Conservation (phyloP, 164 flowering plant species). For the Stephania japonica region DNA sequence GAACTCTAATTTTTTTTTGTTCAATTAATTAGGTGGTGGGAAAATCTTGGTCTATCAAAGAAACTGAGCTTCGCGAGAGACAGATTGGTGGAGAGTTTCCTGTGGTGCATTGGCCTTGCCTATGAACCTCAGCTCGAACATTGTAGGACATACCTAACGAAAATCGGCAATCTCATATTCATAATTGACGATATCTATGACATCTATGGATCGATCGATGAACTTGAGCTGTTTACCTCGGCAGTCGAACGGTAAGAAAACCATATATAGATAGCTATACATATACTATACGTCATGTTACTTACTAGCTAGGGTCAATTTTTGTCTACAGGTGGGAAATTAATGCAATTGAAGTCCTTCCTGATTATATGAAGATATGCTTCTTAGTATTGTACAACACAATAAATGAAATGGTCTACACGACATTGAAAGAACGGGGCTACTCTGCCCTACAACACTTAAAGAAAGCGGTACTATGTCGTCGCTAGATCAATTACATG, state of each 20-base stretch:
- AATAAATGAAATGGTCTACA: slow-evolving; percentile 27
- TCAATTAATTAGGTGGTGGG: slow-evolving; percentile 53
- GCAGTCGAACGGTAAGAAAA: slow-evolving; percentile 26
- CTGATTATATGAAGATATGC: slow-evolving; percentile 40
- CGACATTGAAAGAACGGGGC: slow-evolving; percentile 27
- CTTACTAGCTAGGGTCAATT: neutral
- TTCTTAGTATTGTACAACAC: slow-evolving; percentile 35
- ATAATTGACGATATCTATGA: slow-evolving; percentile 42
- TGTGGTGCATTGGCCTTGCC: slow-evolving; percentile 31
- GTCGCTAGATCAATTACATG: neutral
- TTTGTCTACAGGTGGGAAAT: slow-evolving; percentile 40
- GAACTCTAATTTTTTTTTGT: too few relatives aligned
- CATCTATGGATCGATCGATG: slow-evolving; percentile 34
- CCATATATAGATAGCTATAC: too few relatives aligned
- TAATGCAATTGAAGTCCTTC: slow-evolving; percentile 31
- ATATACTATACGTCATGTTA: neutral
- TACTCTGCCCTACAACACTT: slow-evolving; percentile 25
- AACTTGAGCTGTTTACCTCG: slow-evolving; percentile 33
- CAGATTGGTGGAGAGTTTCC: slow-evolving; percentile 37
- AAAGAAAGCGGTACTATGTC: slow-evolving; percentile 27
- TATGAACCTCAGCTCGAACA: slow-evolving; percentile 19
- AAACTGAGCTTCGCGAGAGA: slow-evolving; percentile 32
- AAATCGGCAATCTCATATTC: slow-evolving; percentile 25
- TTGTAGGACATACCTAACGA: slow-evolving; percentile 29
- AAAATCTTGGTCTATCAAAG: slow-evolving; percentile 17